These are phyloP conservation scores for Potentilla sterilis DNA, from an alignment of 306 rosid species.

Conservation along the genomic window DNA sequence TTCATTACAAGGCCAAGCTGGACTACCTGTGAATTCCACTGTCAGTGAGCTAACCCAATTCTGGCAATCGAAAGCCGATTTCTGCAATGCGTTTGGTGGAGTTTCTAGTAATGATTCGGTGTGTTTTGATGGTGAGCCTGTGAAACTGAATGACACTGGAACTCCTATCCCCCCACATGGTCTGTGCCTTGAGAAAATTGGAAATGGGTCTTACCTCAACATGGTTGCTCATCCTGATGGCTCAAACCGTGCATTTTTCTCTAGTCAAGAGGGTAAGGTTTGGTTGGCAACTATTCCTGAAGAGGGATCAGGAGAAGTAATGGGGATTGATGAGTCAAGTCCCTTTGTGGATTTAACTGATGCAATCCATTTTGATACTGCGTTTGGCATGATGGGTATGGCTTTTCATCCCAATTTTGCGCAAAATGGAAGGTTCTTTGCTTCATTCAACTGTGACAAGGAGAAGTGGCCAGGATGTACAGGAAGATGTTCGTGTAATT, in stretches of 20 bases:
- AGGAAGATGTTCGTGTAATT: conserved; percentile 95
- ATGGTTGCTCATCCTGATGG: conserved; percentile 98
- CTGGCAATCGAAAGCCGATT: conserved; percentile 80
- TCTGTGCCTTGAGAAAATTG: conserved; percentile 90
- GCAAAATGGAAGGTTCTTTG: conserved; percentile 81
- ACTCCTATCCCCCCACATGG: conserved; percentile 58
- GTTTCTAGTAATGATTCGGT: conserved; percentile 52
- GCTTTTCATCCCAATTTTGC: conserved; percentile 89
- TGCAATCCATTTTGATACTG: conserved; percentile 62
- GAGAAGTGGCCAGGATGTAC: conserved; percentile 74
- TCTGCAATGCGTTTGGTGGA: conserved; percentile 84
- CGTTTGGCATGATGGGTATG: conserved; percentile 91
- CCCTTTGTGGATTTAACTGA: conserved; percentile 93
- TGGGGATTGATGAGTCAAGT: conserved; percentile 62
- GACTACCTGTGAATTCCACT: conserved; percentile 42
- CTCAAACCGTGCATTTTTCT: conserved; percentile 83
- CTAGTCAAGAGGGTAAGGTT: conserved; percentile 69
- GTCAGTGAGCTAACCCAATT: conserved; percentile 51
- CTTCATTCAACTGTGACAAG: conserved; percentile 92
- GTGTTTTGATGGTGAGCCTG: conserved; percentile 79
- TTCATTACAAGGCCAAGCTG: conserved; percentile 58
- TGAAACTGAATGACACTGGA: conserved; percentile 44
- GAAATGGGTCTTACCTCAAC: conserved; percentile 80
- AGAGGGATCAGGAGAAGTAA: conserved; percentile 57
- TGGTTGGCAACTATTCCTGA: conserved; percentile 81